Evolutionary conservation across 306 rosid species (phyloP), one percentile per base, ranked within the genome.

Genomic region (Quillaja saponaria): DNA sequence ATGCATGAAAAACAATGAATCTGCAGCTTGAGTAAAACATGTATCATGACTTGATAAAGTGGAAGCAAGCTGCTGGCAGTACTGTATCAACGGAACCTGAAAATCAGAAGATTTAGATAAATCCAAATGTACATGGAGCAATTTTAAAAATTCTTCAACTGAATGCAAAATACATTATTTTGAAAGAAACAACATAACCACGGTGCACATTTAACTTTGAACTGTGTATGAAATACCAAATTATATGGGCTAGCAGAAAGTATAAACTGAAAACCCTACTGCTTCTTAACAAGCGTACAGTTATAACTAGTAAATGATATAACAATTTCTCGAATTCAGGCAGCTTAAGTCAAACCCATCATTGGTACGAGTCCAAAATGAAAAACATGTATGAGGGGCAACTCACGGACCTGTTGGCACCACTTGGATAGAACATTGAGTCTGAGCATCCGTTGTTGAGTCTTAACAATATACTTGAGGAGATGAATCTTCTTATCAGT

Each of bases 11-110:
- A 89, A 94, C 80, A 94, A 68, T 0, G 99, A 94, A 80, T 94
- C 99, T 12, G 99, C 97, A 13, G 99, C 81, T 77, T 94, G 99
- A 37, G 99, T 83, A 78, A 94, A 94, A 78, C 99, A 89, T 34
- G 86, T 78, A 57, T 94, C 99, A 37, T 94, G 99, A 76, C 84
- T 94, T 5, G 97, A 94, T 54, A 94, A 77, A 8, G 99, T 94
- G 13, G 99, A 94, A 40, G 82, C 68, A 53, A 94, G 90, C 57
- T 87, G 95, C 78, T 90, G 99, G 67, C 91, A 85, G 72, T 94
- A 87, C 60, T 94, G 95, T 69, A 94, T 87, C 79, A 94, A 78
- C 3, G 97, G 99, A 72, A 89, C 96, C 99, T 94, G 86, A 66
- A 74, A 66, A 61, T 17, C 25, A 60, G 64, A n/a, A 21, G n/a